These are phyloP conservation scores for Auxenochlorella protothecoides DNA, from an alignment of 139 green algal species.

Conservation along the genomic window DNA sequence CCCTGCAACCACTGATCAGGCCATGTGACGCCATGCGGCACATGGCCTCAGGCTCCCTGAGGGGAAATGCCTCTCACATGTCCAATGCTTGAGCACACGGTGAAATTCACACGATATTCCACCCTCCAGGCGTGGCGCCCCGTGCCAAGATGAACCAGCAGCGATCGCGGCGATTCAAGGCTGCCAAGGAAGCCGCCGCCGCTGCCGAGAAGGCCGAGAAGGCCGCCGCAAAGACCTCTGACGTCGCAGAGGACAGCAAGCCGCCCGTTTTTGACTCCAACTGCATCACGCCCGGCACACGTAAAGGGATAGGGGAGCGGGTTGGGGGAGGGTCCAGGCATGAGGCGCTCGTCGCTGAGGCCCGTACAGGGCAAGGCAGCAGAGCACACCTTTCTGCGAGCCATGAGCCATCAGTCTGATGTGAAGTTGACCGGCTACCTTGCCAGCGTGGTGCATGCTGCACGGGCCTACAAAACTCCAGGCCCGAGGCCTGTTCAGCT, in stretches of 20 bases:
- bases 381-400: too few species aligned
- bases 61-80: neutral
- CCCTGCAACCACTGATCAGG: too few species aligned
- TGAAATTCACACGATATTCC: neutral
- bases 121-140: conserved; percentile 49
- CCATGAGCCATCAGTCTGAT: too few species aligned
- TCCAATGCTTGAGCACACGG: neutral
- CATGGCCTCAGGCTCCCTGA: too few species aligned
- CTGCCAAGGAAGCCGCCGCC: conserved; percentile 28
- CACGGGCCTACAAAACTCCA: too few species aligned
- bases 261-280: conserved; percentile 76
- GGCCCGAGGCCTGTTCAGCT: too few species aligned
- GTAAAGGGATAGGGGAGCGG: neutral
- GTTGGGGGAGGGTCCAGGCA: neutral
- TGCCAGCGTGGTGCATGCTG: too few species aligned
- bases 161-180: conserved; percentile 16
- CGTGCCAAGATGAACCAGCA: conserved; percentile 97
- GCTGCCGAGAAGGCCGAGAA: conserved; percentile 19
- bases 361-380: too few species aligned
- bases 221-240: neutral
- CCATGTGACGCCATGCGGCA: too few species aligned
- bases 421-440: too few species aligned
- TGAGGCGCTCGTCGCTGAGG: too few species aligned
- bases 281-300: conserved; percentile 80
- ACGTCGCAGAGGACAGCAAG: neutral